These are phyloP conservation scores for Tylopilus sp. DNA, from an alignment of 1,284 basidiomycete species.

Conservation along the genomic window DNA sequence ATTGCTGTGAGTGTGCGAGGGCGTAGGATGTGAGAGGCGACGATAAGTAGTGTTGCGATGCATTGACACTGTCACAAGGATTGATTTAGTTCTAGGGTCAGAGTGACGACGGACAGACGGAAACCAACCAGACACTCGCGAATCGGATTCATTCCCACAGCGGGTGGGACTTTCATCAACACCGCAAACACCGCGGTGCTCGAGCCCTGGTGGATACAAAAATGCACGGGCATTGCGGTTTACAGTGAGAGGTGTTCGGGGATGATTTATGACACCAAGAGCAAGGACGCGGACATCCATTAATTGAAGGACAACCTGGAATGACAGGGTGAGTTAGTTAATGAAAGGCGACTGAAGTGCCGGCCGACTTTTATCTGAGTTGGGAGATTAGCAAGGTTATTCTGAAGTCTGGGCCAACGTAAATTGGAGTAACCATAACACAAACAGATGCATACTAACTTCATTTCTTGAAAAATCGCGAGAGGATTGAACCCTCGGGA, in stretches of 20 bases:
- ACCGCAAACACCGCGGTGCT: conserved; percentile 10
- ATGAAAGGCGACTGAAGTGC: conserved; percentile 12
- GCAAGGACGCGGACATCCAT: conserved; percentile 72
- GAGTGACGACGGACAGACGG: not conserved
- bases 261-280: conserved; percentile 61
- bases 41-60: conserved; percentile 33
- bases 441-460: conserved; percentile 44
- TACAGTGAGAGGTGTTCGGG: conserved; percentile 53
- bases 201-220: conserved; percentile 66
- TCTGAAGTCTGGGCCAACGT: conserved; percentile 51
- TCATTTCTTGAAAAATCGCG: conserved; percentile 68
- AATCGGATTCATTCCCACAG: not conserved
- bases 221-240: conserved; percentile 66
- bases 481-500: conserved; percentile 67
- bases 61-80: conserved; percentile 2
- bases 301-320: conserved; percentile 64
- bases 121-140: conserved; percentile 8
- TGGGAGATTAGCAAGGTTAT: conserved; percentile 59
- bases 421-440: not conserved
- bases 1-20: conserved; percentile 51
- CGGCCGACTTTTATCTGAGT: conserved; percentile 56
- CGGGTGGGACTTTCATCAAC: not conserved
- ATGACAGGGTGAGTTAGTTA: conserved; percentile 4
- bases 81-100: not conserved
- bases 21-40: conserved; percentile 55